A percentile compares a stretch with the other conserved stretches of the same genome.
Conservation (phyloP, 2,329 filamentous ascomycete species). For the Didymella arachidicola region DNA sequence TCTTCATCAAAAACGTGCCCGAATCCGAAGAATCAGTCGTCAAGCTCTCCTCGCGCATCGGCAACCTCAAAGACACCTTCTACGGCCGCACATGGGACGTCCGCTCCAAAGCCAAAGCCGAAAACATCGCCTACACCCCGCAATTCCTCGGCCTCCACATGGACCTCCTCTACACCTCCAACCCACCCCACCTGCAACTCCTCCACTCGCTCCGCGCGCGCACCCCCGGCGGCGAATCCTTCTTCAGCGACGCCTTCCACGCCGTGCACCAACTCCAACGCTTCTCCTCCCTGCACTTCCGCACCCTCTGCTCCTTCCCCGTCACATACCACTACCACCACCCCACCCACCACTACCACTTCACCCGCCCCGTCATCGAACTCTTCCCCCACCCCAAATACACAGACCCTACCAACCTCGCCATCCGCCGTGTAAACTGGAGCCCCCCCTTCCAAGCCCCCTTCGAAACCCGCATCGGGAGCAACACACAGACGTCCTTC, state of each 20-base stretch:
- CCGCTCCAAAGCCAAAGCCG: slow-evolving; percentile 78
- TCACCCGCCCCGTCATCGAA: slow-evolving; percentile 64
- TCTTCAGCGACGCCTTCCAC: slow-evolving; percentile 80
- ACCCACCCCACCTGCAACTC: slow-evolving; percentile 82
- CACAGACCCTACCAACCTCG: slow-evolving; percentile 41
- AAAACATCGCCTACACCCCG: slow-evolving; percentile 89
- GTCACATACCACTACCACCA: slow-evolving; percentile 75
- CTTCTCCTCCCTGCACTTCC: slow-evolving; percentile 40
- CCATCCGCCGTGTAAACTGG: slow-evolving; percentile 66
- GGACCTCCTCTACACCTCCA: slow-evolving; percentile 85
- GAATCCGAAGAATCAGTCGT: slow-evolving; percentile 70
- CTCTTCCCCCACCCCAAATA: slow-evolving; percentile 39
- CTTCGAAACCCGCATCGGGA: slow-evolving; percentile 51
- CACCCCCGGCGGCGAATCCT: slow-evolving; percentile 79
- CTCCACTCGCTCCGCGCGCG: slow-evolving; percentile 88
- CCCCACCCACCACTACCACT: slow-evolving; percentile 66
- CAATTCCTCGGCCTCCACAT: slow-evolving; percentile 87
- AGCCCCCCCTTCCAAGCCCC: slow-evolving; percentile 80
- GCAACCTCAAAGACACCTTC: slow-evolving; percentile 82
- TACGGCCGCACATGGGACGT: slow-evolving; percentile 95
- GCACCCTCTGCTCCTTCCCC: slow-evolving; percentile 53
- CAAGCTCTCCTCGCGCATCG: slow-evolving; percentile 74
- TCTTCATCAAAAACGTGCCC: slow-evolving; percentile 80
- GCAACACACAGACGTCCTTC: slow-evolving; percentile 37
- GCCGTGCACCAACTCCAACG: slow-evolving; percentile 59